These are phyloP conservation scores for Hirschfeldia incana DNA, from an alignment of 345 rosid genomes.

Conservation along the genomic window DNA sequence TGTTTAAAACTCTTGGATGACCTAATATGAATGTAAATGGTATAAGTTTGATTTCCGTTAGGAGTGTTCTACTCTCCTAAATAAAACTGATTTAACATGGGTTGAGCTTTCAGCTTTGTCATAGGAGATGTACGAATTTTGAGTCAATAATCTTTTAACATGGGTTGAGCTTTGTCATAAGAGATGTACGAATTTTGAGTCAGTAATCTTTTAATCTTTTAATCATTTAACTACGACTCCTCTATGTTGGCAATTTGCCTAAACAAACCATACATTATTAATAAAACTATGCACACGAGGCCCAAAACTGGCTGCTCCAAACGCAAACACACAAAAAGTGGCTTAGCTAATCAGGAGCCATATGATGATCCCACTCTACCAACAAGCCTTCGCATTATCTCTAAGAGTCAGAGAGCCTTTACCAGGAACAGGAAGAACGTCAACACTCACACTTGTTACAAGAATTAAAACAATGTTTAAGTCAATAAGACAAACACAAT, in stretches of 20 bases:
- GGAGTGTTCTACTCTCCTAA: background rate
- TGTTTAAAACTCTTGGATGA: background rate
- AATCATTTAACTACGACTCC: background rate
- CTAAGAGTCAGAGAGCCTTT: background rate
- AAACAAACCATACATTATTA: background rate
- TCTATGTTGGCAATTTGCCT: background rate
- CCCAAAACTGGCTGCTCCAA: background rate
- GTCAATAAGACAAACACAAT: background rate
- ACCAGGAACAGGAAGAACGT: background rate
- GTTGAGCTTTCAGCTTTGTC: background rate
- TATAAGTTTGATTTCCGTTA: background rate
- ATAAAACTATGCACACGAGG: background rate
- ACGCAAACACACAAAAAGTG: background rate
- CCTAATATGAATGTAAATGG: background rate
- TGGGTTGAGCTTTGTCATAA: background rate
- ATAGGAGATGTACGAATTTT: background rate
- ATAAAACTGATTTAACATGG: background rate
- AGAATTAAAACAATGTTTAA: background rate
- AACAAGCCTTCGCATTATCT: background rate
- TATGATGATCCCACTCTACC: constrained; percentile 1
- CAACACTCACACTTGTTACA: background rate
- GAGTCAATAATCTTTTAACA: background rate
- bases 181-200: background rate
- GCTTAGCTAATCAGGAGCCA: background rate
- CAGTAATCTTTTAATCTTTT: background rate